Evolutionary conservation across 352 stramenopile genomes (phyloP).

Genomic region (Elongisporangium prolatum): DNA sequence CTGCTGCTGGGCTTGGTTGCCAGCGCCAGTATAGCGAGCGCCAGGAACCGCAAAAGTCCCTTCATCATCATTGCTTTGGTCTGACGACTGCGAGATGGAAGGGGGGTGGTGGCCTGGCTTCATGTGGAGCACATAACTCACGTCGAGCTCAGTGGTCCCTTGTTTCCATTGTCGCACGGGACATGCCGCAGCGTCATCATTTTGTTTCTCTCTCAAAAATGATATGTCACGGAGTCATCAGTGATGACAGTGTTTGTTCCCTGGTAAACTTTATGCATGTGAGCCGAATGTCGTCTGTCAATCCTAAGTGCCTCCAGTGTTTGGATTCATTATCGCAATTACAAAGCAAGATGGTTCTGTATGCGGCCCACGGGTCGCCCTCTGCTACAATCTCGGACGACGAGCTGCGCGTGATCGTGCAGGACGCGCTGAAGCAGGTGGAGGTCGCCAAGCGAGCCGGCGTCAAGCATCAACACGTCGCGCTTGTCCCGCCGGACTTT

Average conservation of each 20-base stretch:
- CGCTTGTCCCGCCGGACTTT: slow-evolving; percentile 95
- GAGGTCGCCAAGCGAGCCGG: slow-evolving; percentile 34
- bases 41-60: slow-evolving; percentile 21
- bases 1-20: slow-evolving; percentile 2
- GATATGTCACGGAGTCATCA: not conserved
- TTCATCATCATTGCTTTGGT: slow-evolving; percentile 13
- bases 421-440: slow-evolving; percentile 55
- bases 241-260: not conserved
- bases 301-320: too few relatives aligned
- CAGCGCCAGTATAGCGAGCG: slow-evolving; percentile 20
- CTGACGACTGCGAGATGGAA: slow-evolving; percentile 7
- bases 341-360: slow-evolving; percentile 42
- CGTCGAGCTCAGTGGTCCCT: not conserved
- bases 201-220: too few relatives aligned
- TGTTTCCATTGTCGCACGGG: not conserved
- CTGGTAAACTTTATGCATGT: not conserved
- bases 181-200: not conserved
- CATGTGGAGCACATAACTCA: slow-evolving; percentile 12
- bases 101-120: slow-evolving; percentile 1
- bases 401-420: slow-evolving; percentile 59
- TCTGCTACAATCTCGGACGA: slow-evolving; percentile 54
- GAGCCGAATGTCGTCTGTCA: too few relatives aligned
- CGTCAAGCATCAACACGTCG: slow-evolving; percentile 57
- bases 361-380: slow-evolving; percentile 72
- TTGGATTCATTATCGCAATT: not conserved